Base-by-base conservation (phyloP, 352 stramenopile genomes). In the Pythium guiyangense region DNA sequence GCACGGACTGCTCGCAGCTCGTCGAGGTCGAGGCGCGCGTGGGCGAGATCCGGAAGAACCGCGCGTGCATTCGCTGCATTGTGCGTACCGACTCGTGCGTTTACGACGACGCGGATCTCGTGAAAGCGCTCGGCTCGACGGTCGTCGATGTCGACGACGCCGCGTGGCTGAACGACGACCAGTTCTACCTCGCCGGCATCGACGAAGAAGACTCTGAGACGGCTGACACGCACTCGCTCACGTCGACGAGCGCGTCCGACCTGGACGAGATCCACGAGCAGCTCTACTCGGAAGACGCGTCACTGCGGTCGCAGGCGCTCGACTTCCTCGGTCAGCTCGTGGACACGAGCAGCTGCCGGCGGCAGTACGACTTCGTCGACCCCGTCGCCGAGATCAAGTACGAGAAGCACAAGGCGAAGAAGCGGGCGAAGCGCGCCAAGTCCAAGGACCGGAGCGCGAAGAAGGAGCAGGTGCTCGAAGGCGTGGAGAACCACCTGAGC, bases 241-340 rank as follows among this genome's bases (percentile, higher is more conserved):
- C 42, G 42, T 46, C 29, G 29, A 52, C 54, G 9, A 25, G 50
- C 26, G 34, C 34, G 37, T 42, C 25, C 17, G 37, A 39, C 11
- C 20, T 68, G 37, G 70, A 74, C 22, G 48, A 71, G 11, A 53
- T 81, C 11, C 64, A 69, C 4, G 66, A 62, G 2, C 67, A 74
- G 26, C 52, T 86, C 18, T 82, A 63, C 42, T 86, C 75, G 14
- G 59, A 70, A 20, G 69, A 86, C 59, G 59, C 73, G 3, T 52
- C 62, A 34, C 49, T 67, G 42, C 61, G 70, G 2, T 82, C 75
- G 46, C 57, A 62, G 3, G 73, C 73, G 12, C 61, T 86, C 10
- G 73, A 88, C 49, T 62, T 64, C 14, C 64, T 88, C 1, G 75
- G 65, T 1, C 62, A 66, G 22, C 66, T 88, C 18, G 67, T 88